These are phyloP conservation scores for Pleurotus salmoneostramineus DNA, from an alignment of 768 basidiomycete genomes.

Conservation along the genomic window DNA sequence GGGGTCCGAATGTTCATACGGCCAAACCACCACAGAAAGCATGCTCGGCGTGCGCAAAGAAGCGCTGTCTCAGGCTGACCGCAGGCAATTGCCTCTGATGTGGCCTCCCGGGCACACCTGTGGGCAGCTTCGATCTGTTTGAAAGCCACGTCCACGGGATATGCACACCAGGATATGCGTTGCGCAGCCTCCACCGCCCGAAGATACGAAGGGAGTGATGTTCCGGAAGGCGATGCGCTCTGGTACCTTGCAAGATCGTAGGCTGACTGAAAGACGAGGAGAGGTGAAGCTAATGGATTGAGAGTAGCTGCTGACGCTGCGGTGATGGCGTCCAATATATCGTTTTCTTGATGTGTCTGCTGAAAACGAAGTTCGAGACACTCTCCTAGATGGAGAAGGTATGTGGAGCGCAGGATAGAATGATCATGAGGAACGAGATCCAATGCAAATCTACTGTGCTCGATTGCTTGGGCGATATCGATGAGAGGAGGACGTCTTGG, in stretches of 20 bases:
- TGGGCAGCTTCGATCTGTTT: not conserved
- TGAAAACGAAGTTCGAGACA: conserved; percentile 2
- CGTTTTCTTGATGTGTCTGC: not conserved
- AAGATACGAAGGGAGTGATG: not conserved
- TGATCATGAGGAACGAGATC: not conserved
- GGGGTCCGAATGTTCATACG: not conserved
- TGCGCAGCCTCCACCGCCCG: not conserved
- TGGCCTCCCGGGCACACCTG: not conserved
- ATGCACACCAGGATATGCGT: not conserved
- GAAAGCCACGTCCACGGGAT: not conserved
- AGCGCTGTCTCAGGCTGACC: not conserved
- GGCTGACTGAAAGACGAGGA: not conserved
- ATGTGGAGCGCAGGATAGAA: not conserved
- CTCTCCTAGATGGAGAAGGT: conserved; percentile 7
- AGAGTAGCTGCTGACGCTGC: not conserved
- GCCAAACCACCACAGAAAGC: not conserved
- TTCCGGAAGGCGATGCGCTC: too few species aligned
- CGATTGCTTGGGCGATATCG: conserved; percentile 7
- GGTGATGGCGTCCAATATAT: not conserved
- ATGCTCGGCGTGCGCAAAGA: not conserved
- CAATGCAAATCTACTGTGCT: not conserved
- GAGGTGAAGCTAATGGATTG: not conserved
- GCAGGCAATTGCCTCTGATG: not conserved
- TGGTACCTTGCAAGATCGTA: not conserved
- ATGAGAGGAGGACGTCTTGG: not conserved